phyloP scores from a whole-genome alignment of 139 green algal species.

The Pleodorina starrii region DNA sequence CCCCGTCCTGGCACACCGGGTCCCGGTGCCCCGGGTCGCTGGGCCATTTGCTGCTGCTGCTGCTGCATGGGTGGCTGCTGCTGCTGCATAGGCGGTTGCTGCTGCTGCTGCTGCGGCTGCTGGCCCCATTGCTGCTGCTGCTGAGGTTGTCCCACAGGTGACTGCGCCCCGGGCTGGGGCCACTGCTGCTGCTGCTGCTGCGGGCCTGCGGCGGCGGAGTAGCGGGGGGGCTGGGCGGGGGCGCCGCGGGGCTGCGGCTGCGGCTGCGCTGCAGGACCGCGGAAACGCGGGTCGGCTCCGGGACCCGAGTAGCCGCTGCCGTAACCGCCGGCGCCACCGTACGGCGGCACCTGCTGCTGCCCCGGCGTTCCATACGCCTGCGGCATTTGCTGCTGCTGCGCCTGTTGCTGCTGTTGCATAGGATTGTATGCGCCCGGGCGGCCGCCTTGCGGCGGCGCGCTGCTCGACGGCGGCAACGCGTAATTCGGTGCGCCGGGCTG shows the following conservation, averaged over 20 bases:
- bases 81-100: neutral
- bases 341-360: neutral
- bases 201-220: neutral
- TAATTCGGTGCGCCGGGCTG: neutral
- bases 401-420: neutral
- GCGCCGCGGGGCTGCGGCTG: neutral
- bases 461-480: constrained; percentile 21
- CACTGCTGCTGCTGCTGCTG: constrained; percentile 22
- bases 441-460: neutral
- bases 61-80: constrained; percentile 13
- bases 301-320: neutral
- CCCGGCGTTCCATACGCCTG: neutral
- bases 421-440: neutral
- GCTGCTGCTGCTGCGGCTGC: constrained; percentile 23
- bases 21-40: neutral
- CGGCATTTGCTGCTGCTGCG: neutral
- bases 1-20: neutral
- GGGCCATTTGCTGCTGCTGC: neutral
- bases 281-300: constrained; percentile 3
- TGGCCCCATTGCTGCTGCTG: constrained; percentile 22
- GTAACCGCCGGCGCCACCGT: neutral
- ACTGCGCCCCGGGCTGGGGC: neutral
- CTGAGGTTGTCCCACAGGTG: neutral
- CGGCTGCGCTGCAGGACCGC: neutral
- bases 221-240: neutral